These are phyloP conservation scores for Lindgomyces ingoldianus DNA, from an alignment of 495 filamentous ascomycete genomes.

Conservation along the genomic window DNA sequence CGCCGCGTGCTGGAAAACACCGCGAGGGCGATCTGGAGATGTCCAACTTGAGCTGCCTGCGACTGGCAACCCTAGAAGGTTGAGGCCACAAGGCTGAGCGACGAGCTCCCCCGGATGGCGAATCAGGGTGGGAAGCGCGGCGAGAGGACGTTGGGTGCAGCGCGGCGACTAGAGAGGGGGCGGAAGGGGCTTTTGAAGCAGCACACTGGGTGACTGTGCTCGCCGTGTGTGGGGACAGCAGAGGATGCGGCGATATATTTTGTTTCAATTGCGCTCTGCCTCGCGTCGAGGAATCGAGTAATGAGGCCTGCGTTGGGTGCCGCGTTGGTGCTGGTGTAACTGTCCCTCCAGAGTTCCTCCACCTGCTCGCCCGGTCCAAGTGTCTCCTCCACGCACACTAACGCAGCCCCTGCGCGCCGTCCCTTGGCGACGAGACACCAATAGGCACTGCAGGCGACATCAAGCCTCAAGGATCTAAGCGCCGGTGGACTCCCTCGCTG, in stretches of 20 bases:
- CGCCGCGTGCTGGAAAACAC: neutral
- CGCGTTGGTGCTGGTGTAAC: constrained; percentile 1
- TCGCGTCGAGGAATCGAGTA: neutral
- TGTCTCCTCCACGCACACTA: constrained; percentile 8
- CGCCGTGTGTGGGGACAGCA: neutral
- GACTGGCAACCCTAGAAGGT: neutral
- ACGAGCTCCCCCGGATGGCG: constrained; percentile 12
- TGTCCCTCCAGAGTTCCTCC: constrained; percentile 1
- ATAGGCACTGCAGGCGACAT: constrained; percentile 15
- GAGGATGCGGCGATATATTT: constrained; percentile 7
- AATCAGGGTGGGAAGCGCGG: constrained; percentile 19
- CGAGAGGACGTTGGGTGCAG: constrained; percentile 8
- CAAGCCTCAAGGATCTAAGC: constrained; percentile 27
- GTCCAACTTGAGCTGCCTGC: neutral
- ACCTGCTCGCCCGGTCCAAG: constrained; percentile 18
- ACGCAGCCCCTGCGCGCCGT: neutral
- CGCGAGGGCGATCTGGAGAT: constrained; percentile 1
- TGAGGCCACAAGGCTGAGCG: constrained; percentile 20
- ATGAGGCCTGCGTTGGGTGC: neutral
- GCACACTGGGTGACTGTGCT: neutral
- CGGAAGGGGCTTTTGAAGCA: constrained; percentile 2
- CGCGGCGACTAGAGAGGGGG: constrained; percentile 13
- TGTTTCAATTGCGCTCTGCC: constrained; percentile 17
- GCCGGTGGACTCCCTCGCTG: constrained; percentile 6
- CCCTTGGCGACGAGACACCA: constrained; percentile 17